phyloP scores from a whole-genome alignment of 768 basidiomycete genomes.

The Calocera cornea region DNA sequence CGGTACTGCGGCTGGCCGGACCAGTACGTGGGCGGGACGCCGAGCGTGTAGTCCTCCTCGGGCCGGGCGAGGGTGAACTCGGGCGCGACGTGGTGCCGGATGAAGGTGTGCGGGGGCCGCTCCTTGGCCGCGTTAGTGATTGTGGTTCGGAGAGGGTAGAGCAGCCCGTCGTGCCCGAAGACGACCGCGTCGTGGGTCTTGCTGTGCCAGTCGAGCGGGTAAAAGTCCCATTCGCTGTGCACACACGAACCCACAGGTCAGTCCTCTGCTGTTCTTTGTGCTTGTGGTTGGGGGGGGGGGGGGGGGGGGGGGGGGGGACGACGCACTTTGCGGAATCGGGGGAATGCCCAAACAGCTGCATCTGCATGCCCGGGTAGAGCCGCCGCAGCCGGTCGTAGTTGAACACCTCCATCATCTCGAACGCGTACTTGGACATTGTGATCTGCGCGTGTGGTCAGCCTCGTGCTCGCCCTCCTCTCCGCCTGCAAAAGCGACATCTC shows the following conservation, averaged over 20 bases:
- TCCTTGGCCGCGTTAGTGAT: conserved; percentile 15
- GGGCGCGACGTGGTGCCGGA: conserved; percentile 20
- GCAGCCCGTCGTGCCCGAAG: conserved; percentile 24
- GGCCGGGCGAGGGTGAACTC: conserved; percentile 19
- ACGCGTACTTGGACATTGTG: conserved; percentile 25
- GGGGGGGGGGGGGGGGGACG: not conserved
- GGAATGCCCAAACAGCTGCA: conserved; percentile 23
- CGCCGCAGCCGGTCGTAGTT: conserved; percentile 15
- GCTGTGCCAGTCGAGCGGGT: conserved; percentile 18
- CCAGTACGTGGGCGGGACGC: conserved; percentile 21
- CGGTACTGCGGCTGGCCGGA: conserved; percentile 17
- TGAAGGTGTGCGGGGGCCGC: conserved; percentile 4
- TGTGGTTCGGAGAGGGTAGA: conserved; percentile 23
- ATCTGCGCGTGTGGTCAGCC: conserved; percentile 23
- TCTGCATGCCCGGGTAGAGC: conserved; percentile 17
- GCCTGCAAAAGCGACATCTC: too few relatives aligned
- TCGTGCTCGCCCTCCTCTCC: conserved; percentile 20
- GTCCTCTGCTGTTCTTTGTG: too few relatives aligned
- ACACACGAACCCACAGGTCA: not conserved
- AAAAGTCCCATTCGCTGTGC: conserved; percentile 26
- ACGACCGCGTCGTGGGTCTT: conserved; percentile 19
- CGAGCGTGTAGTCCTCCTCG: conserved; percentile 10
- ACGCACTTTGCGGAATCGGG: conserved; percentile 21
- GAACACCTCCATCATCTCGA: conserved; percentile 23
- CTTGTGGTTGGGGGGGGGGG: too few relatives aligned